These are phyloP conservation scores for Starmera stellimalicola DNA, from an alignment of 1,139 yeast genomes.

Conservation along the genomic window DNA sequence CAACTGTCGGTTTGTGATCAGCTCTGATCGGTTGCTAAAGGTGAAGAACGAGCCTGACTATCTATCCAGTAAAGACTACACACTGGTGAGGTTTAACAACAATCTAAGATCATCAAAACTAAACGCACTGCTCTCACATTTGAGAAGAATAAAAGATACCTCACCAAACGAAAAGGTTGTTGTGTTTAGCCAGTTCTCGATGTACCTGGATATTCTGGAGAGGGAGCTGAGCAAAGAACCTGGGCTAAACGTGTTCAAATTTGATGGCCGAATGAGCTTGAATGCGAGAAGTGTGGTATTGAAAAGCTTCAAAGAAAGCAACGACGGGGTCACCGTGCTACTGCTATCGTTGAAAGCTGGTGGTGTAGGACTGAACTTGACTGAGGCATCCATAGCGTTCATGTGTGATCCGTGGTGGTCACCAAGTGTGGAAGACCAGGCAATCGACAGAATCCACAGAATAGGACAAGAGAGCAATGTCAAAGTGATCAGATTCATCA, in stretches of 20 bases:
- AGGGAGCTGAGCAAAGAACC: slow-evolving; percentile 40
- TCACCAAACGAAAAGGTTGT: slow-evolving; percentile 66
- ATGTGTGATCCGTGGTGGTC: slow-evolving; percentile 99
- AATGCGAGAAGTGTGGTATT: slow-evolving; percentile 57
- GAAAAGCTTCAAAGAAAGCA: slow-evolving; percentile 37
- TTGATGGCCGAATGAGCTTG: slow-evolving; percentile 74
- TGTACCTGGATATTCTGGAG: slow-evolving; percentile 70
- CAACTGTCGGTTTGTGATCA: slow-evolving; percentile 32
- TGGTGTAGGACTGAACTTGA: slow-evolving; percentile 88
- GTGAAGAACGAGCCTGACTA: slow-evolving; percentile 7
- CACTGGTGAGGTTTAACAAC: slow-evolving; percentile 16
- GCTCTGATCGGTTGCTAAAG: slow-evolving; percentile 16
- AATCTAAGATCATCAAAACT: slow-evolving; percentile 56
- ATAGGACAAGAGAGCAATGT: slow-evolving; percentile 78
- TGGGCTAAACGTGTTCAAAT: slow-evolving; percentile 47
- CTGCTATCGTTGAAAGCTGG: slow-evolving; percentile 84
- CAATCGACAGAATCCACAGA: slow-evolving; percentile 88
- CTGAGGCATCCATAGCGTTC: slow-evolving; percentile 78
- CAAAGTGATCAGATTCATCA: slow-evolving; percentile 69
- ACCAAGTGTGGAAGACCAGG: slow-evolving; percentile 89
- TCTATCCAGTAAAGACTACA: slow-evolving; percentile 1
- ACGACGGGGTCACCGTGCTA: slow-evolving; percentile 38
- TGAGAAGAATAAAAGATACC: slow-evolving; percentile 42
- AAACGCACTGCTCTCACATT: slow-evolving; percentile 55
- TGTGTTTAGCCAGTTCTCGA: slow-evolving; percentile 86